Conservation (phyloP, 1,284 basidiomycete species). For the Melanopsichium pennsylvanicum region DNA sequence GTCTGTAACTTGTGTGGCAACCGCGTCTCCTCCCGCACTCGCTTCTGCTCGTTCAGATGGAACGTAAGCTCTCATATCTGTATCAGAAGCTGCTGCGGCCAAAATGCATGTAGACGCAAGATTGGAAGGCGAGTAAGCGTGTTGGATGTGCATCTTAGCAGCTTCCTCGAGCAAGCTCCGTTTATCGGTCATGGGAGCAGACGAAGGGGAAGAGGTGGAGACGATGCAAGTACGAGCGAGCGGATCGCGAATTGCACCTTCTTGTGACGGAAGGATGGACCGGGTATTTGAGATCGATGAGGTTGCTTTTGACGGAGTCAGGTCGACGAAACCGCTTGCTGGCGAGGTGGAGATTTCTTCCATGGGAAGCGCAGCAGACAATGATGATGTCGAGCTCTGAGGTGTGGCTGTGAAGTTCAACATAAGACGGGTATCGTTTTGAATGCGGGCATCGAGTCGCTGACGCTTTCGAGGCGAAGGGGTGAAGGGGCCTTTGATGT, state of each 20-base stretch:
- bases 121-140: conserved; percentile 9
- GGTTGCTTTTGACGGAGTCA: conserved; percentile 1
- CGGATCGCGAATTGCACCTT: conserved; percentile 36
- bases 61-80: no score
- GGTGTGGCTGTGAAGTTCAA: no score
- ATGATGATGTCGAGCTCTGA: no score
- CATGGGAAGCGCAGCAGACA: not conserved
- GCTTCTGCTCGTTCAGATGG: no score
- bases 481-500: no score
- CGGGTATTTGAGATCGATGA: conserved; percentile 1
- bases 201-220: not conserved
- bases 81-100: no score
- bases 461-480: conserved; percentile 8
- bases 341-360: not conserved
- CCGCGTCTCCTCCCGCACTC: not conserved
- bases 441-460: not conserved
- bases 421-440: no score
- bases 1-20: not conserved
- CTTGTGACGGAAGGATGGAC: conserved; percentile 4
- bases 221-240: conserved; percentile 14
- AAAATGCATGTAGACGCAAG: no score
- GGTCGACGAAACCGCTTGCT: conserved; percentile 24
- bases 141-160: conserved; percentile 13
- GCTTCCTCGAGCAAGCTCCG: conserved; percentile 27
- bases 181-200: conserved; percentile 3